phyloP scores from a whole-genome alignment of 2,329 filamentous ascomycete genomes.

The Magnaporthiopsis poae region DNA sequence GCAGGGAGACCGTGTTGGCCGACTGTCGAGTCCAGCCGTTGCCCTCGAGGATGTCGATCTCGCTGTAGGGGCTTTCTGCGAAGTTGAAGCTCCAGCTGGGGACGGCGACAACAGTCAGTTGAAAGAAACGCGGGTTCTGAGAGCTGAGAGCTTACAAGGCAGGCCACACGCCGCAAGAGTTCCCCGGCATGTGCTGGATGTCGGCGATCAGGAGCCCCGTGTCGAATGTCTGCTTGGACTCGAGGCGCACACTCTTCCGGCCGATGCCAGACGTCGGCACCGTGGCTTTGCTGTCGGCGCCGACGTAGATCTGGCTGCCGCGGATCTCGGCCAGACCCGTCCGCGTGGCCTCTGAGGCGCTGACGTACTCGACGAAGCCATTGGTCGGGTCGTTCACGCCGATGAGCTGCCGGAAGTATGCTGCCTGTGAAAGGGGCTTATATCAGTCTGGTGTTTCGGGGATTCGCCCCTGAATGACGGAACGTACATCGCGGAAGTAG shows the following conservation, averaged over 20 bases:
- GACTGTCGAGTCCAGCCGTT: slow-evolving; percentile 29
- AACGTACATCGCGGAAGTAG: slow-evolving; percentile 4
- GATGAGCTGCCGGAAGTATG: not conserved
- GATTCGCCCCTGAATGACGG: too few species aligned
- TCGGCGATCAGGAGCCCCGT: slow-evolving; percentile 37
- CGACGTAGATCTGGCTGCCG: slow-evolving; percentile 29
- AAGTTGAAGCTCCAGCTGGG: slow-evolving; percentile 19
- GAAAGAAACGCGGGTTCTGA: too few species aligned
- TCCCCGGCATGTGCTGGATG: slow-evolving; percentile 40
- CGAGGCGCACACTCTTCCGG: slow-evolving; percentile 35
- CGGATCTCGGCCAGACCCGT: slow-evolving; percentile 30
- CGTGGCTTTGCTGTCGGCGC: slow-evolving; percentile 30
- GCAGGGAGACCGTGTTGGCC: slow-evolving; percentile 37
- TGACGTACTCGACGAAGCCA: slow-evolving; percentile 26
- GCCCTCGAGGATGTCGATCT: slow-evolving; percentile 47
- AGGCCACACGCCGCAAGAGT: slow-evolving; percentile 40
- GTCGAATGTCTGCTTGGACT: slow-evolving; percentile 35
- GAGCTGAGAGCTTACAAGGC: slow-evolving; percentile 25
- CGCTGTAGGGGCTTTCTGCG: slow-evolving; percentile 39
- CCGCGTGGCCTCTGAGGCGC: slow-evolving; percentile 24
- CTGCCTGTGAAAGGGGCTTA: too few species aligned
- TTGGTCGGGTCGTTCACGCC: slow-evolving; percentile 11
- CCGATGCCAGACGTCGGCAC: slow-evolving; percentile 23
- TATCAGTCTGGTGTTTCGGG: too few species aligned
- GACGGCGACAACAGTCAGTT: not conserved